Base-by-base conservation (phyloP, 352 stramenopile species). In the Globisporangium recalcitrans region DNA sequence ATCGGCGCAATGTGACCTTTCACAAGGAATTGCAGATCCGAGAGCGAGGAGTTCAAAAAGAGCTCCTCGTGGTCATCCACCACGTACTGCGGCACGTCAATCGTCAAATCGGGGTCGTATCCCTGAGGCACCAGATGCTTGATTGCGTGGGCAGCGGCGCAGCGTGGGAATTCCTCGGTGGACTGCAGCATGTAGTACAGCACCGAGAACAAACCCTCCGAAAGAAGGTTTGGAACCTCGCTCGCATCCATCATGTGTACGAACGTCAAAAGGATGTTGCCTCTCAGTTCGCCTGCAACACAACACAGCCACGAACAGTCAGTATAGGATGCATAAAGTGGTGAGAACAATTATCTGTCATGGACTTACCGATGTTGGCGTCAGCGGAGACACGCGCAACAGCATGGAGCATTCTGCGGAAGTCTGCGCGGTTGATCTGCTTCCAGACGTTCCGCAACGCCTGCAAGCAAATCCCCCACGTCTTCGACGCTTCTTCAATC, bases 41-140 rank as follows among this genome's bases (percentile, higher is more conserved):
- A 92, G 13, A 94, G 64, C 32, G 78, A 92, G 42, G 79, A 88
- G 55, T 94, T 96, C 55, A 83, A 57, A 46, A 96, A 87, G 14
- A 96, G 66, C 61, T 96, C 87, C 65, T 96, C 87, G 64, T 96
- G 87, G 62, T 96, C 77, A 62, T 96, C 87, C 40, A 96, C 87
- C 52, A 91, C 61, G 38, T 93, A 95, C 36, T 74, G 73, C 10
- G 87, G 87, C 24, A 93, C 82, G 38, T 86, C 69, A 31, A 96
- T 94, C 26, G 74, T 78, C 64, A 94, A 63, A 54, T 93, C 82
- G 11, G 84, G 85, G 42, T 88, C 68, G 48, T 93, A 94, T 32
- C 67, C 72, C 10, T 72, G 38, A 21, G 87, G 87, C 9, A 96
- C 77, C 48, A 96, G 70, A 52, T 96, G 87, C 58, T 94, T 94